Base-by-base conservation (phyloP, 2,329 filamentous ascomycete genomes). In the Venturia carpophila region DNA sequence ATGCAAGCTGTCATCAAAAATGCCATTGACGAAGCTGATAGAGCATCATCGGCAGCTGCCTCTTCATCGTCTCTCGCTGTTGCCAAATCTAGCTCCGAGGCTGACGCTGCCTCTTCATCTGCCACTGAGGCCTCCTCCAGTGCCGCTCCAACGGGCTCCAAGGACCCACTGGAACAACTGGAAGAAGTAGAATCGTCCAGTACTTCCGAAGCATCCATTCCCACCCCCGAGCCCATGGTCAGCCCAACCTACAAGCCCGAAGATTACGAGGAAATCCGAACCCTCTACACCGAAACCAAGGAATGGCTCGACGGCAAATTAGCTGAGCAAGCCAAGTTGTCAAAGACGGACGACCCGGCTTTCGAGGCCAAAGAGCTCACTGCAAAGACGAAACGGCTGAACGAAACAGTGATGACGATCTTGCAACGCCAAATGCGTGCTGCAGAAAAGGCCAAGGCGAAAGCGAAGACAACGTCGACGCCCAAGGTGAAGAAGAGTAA, bases 291-390 rank as follows among this genome's bases (percentile, higher is more conserved):
- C 37, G 82, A 84, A 17, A 84, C 87, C 21, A 78, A 82, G 19
- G 79, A 82, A 24, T 99, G 93, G 93, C 81, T 99, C 24, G 83
- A 86, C 41, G 83, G 88, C 68, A 88, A 89, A 73, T 77, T 90
- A 60, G 79, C 82, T 2, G 82, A 83, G 70, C 93, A 97, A 75
- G 84, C 86, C 39, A 87, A 85, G 69, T 84, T 96, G 3, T 78
- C 82, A 19, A 77, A 80, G 1, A 86, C 86, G 1, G 90, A 91
- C 11, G 87, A 97, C 69, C 90, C 91, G 0, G 87, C 87, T 7
- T 80, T 96, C 10, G 82, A 88, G 0, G 79, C 86, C 69, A 87
- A 87, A 71, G 92, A 96, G 37, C 76, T 96, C 39, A 79, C 85
- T 66, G 81, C 80, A 30, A 88, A 88, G 75, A 82, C 86, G 19